Percentiles rank a stretch among this genome's conserved stretches.
Conservation (phyloP, 768 basidiomycete species). For the Hirschioporus abietinus region DNA sequence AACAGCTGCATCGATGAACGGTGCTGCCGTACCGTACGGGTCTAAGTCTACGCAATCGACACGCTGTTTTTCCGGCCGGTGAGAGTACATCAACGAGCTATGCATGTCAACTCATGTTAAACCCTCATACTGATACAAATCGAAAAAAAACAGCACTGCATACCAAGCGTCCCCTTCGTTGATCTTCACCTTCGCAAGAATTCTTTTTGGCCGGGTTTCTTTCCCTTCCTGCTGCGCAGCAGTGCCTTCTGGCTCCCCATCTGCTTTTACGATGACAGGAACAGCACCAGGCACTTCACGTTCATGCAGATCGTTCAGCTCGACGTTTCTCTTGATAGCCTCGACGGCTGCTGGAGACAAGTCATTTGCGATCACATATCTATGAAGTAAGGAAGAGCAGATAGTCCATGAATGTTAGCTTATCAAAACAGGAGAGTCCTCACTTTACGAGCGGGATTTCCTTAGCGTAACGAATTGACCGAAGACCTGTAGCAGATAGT, state of each 20-base stretch:
- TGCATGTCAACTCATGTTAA: not conserved
- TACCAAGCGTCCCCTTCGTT: slow-evolving; percentile 96
- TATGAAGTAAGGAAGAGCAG: slow-evolving; percentile 25
- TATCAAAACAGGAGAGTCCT: slow-evolving; percentile 19
- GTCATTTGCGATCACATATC: slow-evolving; percentile 94
- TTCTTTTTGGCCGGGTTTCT: slow-evolving; percentile 13
- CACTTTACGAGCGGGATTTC: slow-evolving; percentile 91
- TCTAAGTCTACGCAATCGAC: slow-evolving; percentile 98
- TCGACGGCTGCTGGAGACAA: slow-evolving; percentile 75
- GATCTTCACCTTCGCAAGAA: slow-evolving; percentile 59
- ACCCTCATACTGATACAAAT: slow-evolving; percentile 6
- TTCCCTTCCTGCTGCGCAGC: slow-evolving; percentile 12
- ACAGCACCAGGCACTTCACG: slow-evolving; percentile 11
- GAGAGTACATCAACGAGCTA: slow-evolving; percentile 87
- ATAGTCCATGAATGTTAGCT: slow-evolving; percentile 4
- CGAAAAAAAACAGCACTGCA: slow-evolving; percentile 15
- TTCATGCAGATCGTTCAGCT: slow-evolving; percentile 66
- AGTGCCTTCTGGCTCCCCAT: slow-evolving; percentile 8
- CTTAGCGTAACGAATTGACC: slow-evolving; percentile 95
- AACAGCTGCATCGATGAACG: slow-evolving; percentile 93
- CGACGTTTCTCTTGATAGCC: slow-evolving; percentile 83
- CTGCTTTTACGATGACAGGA: slow-evolving; percentile 3
- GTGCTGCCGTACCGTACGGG: slow-evolving; percentile 95
- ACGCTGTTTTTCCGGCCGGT: slow-evolving; percentile 62
- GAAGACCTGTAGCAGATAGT: slow-evolving; percentile 90